These are phyloP conservation scores for Globisporangium spiculum DNA, from an alignment of 352 stramenopile genomes.

Conservation along the genomic window DNA sequence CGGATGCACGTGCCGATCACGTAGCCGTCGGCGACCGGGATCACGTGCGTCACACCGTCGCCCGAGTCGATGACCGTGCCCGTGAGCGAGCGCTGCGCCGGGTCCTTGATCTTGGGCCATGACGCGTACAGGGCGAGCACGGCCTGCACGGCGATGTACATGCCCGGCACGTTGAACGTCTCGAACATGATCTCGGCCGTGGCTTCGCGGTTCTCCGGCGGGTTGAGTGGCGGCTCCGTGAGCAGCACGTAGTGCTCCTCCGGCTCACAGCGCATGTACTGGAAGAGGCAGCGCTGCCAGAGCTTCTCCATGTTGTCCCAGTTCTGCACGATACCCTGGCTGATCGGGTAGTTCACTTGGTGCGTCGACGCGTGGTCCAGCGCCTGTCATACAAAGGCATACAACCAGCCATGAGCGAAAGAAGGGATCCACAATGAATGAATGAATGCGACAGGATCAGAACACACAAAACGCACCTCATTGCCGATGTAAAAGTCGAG, in stretches of 20 bases:
- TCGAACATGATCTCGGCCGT: constrained; percentile 97
- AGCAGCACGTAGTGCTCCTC: constrained; percentile 92
- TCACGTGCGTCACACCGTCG: constrained; percentile 94
- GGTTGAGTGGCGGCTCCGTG: constrained; percentile 92
- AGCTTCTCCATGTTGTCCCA: constrained; percentile 96
- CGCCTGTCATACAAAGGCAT: constrained; percentile 27
- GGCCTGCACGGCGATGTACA: constrained; percentile 95
- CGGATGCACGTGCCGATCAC: constrained; percentile 95
- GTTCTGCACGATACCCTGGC: constrained; percentile 90
- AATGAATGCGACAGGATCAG: neutral
- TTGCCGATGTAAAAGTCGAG: constrained; percentile 96
- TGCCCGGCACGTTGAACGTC: constrained; percentile 93
- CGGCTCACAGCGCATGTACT: constrained; percentile 92
- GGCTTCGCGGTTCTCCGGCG: constrained; percentile 94
- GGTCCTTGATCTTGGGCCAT: constrained; percentile 90
- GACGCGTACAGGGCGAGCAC: constrained; percentile 93
- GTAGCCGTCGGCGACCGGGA: constrained; percentile 94
- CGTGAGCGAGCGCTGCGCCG: constrained; percentile 87
- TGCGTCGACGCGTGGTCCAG: constrained; percentile 89
- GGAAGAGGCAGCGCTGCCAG: constrained; percentile 92
- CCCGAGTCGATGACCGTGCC: constrained; percentile 94
- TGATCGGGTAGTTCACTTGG: constrained; percentile 90
- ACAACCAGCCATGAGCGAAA: neutral
- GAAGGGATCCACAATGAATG: neutral
- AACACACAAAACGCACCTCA: constrained; percentile 30